Base-by-base conservation (phyloP, 306 rosid species). In the Quercus suber region DNA sequence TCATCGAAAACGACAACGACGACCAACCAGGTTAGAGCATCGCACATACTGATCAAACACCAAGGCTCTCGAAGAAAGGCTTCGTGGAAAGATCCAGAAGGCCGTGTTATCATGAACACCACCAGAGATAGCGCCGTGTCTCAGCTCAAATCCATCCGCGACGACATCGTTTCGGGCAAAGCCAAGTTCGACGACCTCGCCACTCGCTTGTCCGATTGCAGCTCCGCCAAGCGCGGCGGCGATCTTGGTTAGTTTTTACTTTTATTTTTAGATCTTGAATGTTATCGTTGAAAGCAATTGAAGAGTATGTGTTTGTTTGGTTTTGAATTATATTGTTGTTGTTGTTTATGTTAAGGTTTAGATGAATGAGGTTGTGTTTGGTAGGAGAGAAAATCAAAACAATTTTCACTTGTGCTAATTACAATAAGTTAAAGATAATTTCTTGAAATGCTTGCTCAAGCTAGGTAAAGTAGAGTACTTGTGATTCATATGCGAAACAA, bases 41-140 rank as follows among this genome's bases (percentile, higher is more conserved):
- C 99, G 18, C 99, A 95, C 87, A 91, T 95, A 83, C 85, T 95
- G 83, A 89, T 95, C 76, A 95, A 95, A 87, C 97, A 95, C 77
- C 89, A 93, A 79, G 99, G 96, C 10, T 95, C 99, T 13, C 83
- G 99, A 71, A 82, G 99, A 58, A 89, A 89, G 83, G 93, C 97
- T 21, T 95, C 99, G 3, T 95, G 99, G 99, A 95, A 95, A 84
- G 99, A 95, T 90, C 98, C 98, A 58, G 98, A 91, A 57, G 99
- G 99, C 9, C 86, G 79, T 8, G 78, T 91, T 69, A 95, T 95
- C 87, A 85, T 35, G 77, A 89, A 56, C 81, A 95, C 98, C 41
- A 91, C 93, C 23, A 87, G 89, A 8, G 99, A 95, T 0, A 30
- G 80, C 30, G 99, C 98, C 1, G 92, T 88, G 53, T 78, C 99